Base-by-base conservation (phyloP, 1,139 yeast genomes). In the Candida dubliniensis region DNA sequence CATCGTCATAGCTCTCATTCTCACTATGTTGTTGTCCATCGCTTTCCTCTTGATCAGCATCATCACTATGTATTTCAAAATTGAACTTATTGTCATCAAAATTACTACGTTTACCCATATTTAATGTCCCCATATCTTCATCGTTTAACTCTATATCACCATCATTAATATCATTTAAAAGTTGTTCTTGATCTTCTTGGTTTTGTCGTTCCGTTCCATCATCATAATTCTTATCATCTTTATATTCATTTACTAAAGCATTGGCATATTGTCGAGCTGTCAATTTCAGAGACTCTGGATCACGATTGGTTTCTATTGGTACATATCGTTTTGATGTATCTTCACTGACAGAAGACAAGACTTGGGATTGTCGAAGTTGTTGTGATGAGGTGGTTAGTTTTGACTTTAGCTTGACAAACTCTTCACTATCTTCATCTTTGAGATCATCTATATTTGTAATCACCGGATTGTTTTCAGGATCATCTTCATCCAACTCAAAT, bases 401-500 rank as follows among this genome's bases (percentile, higher is more conserved):
- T 31, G 7, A 10, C 14, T 27, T 18, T 29, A 34, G 2, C 24
- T 5, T 14, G 18, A 24, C 13, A 24, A 18, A 13, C 27, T 26
- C 9, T 36, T 15, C 7, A 13, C 10, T 7, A 37, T 27, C 30
- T 2, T 24, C 9, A 18, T 13, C 23, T 18, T 45, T 51, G 8
- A 57, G 40, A 7, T 48, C 56, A 13, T 54, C 51, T 3, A 54
- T 34, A 38, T 60, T 56, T 18, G 52, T 64, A 13, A 60, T 51
- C 1, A 55, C 52, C 0, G 64, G 64, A 31, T 45, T 47, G 36
- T 56, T 48, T 27, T 59, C 63, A 0, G 58, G 58, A 32, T 58
- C 58, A 3, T 44, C 47, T 4, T 49, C 48, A 24, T 54, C 58
- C 1, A 45, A 34, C 11, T 43, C 52, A 9, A 47, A 31, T 8